phyloP scores from a whole-genome alignment of 805 yeast species.

The Ogataea salicorniae region DNA sequence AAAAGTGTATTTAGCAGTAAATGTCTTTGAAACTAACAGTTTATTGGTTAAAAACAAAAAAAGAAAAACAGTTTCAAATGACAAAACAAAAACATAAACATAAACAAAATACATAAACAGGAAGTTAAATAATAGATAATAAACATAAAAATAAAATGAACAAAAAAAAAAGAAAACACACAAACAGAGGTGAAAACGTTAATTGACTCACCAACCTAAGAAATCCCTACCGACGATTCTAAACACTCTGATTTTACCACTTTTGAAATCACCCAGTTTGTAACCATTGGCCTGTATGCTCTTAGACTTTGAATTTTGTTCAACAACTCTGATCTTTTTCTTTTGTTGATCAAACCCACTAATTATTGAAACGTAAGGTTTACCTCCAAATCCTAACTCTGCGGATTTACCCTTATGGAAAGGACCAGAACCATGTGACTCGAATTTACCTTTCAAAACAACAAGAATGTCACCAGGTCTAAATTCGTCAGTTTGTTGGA shows the following conservation, averaged over 20 bases:
- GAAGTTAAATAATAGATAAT: too few species aligned
- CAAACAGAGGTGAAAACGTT: not conserved
- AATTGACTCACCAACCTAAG: slow-evolving; percentile 55
- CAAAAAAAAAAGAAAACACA: too few species aligned
- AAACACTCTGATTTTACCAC: slow-evolving; percentile 76
- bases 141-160: too few species aligned
- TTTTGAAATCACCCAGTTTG: slow-evolving; percentile 64
- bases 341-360: slow-evolving; percentile 71
- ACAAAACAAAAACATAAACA: too few species aligned
- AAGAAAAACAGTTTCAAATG: too few species aligned
- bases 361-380: slow-evolving; percentile 57
- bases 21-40: too few species aligned
- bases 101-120: too few species aligned
- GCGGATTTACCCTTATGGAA: slow-evolving; percentile 28
- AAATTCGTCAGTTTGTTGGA: slow-evolving; percentile 54
- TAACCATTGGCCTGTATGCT: slow-evolving; percentile 56
- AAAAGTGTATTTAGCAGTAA: too few species aligned
- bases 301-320: slow-evolving; percentile 39
- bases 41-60: too few species aligned
- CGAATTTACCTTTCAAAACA: slow-evolving; percentile 69
- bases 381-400: slow-evolving; percentile 51
- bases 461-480: slow-evolving; percentile 83
- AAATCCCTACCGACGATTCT: slow-evolving; percentile 70
- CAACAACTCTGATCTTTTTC: slow-evolving; percentile 64
- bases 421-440: slow-evolving; percentile 47